Base-by-base conservation (phyloP, 2,329 filamentous ascomycete species). In the Sordariomycetes sp. region DNA sequence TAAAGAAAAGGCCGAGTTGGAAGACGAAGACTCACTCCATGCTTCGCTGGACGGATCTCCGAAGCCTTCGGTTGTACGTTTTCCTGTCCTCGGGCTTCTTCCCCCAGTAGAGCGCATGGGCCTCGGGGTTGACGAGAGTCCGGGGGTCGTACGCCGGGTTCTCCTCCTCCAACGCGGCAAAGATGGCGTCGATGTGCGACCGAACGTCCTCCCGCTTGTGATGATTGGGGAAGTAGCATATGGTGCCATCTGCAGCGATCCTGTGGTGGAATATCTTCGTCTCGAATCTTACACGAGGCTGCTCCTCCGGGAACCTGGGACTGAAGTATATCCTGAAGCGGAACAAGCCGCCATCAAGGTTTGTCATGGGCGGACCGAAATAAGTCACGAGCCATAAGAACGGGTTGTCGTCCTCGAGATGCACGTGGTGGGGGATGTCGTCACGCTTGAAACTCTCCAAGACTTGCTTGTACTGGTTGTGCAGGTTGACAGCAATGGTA, bases 281-380 rank as follows among this genome's bases (percentile, higher is more conserved):
- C 64, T 90, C 81, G 61, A 96, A 85, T 60, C 79, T 84, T 57
- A 91, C 86, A 36, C 92, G 84, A 25, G 92, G 94, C 64, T 96
- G 89, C 63, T 95, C 89, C 48, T 89, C 82, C 0, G 94, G 94
- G 65, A 96, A 97, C 6, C 83, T 81, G 6, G 89, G 85, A 64
- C 90, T 95, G 64, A 97, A 85, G 64, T 77, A 77, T 57, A 97
- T 76, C 64, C 79, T 86, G 68, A 96, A 86, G 60, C 82, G 82
- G 73, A 97, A 92, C 60, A 97, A 80, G 1, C 92, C 90, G 17
- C 91, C 92, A 64, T 97, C 92, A 1, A 97, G 80, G 63, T 95
- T 90, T 6, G 90, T 95, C 86, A 94, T 95, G 0, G 90, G 89
- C 57, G 86, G 82, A 28, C 94, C 94, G 67, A 96, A 95, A 67